Evolutionary conservation across 495 filamentous ascomycete species (phyloP), one percentile per base, ranked within the genome.

Genomic region (Trichoderma asperelloides): DNA sequence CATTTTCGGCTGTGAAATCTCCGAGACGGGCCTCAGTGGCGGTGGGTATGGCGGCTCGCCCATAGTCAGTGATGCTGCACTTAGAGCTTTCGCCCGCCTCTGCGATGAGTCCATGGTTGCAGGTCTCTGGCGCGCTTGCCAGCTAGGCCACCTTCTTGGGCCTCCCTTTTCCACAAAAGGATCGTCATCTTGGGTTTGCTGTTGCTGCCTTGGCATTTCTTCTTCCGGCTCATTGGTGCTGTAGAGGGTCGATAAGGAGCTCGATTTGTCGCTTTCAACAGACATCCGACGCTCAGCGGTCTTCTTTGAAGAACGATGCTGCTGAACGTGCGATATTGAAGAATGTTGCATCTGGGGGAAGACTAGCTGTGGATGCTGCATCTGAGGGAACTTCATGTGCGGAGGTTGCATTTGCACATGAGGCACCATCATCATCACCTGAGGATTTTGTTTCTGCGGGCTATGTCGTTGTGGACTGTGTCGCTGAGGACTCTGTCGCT

Each of bases 161-260:
- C 15, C 39, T 1, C 64, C 43, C 37, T 65, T 40, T 47, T 65
- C 39, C n/a, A 65, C 64, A 49, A 65, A 65, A 16, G 64, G 64
- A 9, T 65, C 64, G 18, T 65, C 18, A 1, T 49, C 27, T 37
- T 37, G 33, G 9, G 33, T 8, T 37, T 2, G 33, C 6, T 49
- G 27, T 18, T 16, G 47, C 21, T 0, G 18, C 18, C 21, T 13
- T 40, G 39, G 39, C 4, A 15, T 30, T 16, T 65, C 64, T 30
- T 65, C 64, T 37, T 65, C 64, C 2, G 64, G 39, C 64, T 65
- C 64, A 25, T 45, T 45, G 23, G 39, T 45, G 23, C 64, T 65
- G 40, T 65, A 65, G 18, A 65, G 41, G 6, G 64, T 65, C n/a
- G 64, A 65, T 27, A 65, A 30, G n/a, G 39, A 43, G 18, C 64